These are phyloP conservation scores for Gossypium armourianum DNA, from an alignment of 441 rosid species.

Conservation along the genomic window DNA sequence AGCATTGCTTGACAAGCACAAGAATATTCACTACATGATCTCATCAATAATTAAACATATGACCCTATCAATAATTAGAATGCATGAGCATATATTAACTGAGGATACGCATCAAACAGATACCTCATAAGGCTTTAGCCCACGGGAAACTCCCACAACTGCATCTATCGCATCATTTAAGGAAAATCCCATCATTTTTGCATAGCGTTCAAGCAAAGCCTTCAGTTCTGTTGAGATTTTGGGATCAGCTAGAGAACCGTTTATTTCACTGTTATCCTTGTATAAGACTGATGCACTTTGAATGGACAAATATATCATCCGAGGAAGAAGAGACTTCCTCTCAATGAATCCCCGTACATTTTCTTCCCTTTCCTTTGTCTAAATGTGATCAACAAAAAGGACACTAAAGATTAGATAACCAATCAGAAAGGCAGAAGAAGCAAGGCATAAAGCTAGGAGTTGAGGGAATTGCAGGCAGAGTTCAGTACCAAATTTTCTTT, in stretches of 20 bases:
- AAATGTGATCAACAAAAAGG: slow-evolving; percentile 17
- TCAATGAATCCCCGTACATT: slow-evolving; percentile 40
- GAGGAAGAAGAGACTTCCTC: slow-evolving; percentile 76
- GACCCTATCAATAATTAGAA: neutral
- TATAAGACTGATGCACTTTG: slow-evolving; percentile 49
- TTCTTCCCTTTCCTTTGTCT: slow-evolving; percentile 67
- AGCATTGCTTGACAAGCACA: slow-evolving; percentile 16
- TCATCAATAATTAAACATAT: neutral
- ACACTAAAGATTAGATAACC: slow-evolving; percentile 8
- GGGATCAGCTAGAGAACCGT: slow-evolving; percentile 46
- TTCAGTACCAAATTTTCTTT: slow-evolving; percentile 51
- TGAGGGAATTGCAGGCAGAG: slow-evolving; percentile 5
- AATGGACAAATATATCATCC: slow-evolving; percentile 68
- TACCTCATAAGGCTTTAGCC: slow-evolving; percentile 56
- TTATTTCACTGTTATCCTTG: slow-evolving; percentile 48
- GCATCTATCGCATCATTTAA: slow-evolving; percentile 47
- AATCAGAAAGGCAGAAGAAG: slow-evolving; percentile 4
- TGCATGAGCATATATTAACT: neutral
- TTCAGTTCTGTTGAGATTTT: slow-evolving; percentile 49
- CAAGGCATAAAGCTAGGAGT: neutral
- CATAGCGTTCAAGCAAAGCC: slow-evolving; percentile 58
- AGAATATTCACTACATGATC: slow-evolving; percentile 6
- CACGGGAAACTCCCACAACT: slow-evolving; percentile 50
- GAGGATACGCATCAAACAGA: slow-evolving; percentile 9
- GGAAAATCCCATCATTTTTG: slow-evolving; percentile 66